A percentile compares a stretch with the other conserved stretches of the same genome.
Conservation (phyloP, 78 protist species). For the Mantamonas sphyraenae region DNA sequence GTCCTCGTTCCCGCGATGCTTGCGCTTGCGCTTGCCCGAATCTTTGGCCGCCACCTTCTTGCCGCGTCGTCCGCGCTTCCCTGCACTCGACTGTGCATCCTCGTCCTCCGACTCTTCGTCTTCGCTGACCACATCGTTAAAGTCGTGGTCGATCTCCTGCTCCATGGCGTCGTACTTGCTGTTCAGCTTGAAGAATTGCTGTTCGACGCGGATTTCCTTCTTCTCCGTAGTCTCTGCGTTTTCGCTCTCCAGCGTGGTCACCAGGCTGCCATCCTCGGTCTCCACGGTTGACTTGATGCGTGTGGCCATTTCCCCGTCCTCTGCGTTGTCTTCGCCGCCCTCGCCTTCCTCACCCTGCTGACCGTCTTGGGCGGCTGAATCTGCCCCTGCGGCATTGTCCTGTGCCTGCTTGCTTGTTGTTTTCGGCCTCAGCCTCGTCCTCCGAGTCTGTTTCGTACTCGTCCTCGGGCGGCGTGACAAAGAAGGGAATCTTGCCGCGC, state of each 20-base stretch:
- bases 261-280: neutral
- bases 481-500: constrained; percentile 90
- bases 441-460: neutral
- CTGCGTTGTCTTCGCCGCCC: neutral
- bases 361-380: neutral
- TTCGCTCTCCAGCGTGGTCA: neutral
- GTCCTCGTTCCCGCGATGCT: neutral
- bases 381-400: constrained; percentile 1
- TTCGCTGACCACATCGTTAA: neutral
- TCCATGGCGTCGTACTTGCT: no score
- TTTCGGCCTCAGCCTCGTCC: neutral
- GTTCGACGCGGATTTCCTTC: neutral
- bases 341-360: neutral
- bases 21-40: no score
- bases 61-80: no score
- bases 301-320: neutral
- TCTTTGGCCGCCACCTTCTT: no score
- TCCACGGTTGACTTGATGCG: neutral
- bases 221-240: neutral
- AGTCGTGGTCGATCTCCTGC: neutral
- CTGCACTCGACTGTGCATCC: neutral
- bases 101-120: neutral
- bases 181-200: neutral
- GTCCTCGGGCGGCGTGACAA: constrained; percentile 60
- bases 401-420: constrained; percentile 3